Base-by-base conservation (phyloP, 139 green algal genomes). In the Chlamydomonas sp. region DNA sequence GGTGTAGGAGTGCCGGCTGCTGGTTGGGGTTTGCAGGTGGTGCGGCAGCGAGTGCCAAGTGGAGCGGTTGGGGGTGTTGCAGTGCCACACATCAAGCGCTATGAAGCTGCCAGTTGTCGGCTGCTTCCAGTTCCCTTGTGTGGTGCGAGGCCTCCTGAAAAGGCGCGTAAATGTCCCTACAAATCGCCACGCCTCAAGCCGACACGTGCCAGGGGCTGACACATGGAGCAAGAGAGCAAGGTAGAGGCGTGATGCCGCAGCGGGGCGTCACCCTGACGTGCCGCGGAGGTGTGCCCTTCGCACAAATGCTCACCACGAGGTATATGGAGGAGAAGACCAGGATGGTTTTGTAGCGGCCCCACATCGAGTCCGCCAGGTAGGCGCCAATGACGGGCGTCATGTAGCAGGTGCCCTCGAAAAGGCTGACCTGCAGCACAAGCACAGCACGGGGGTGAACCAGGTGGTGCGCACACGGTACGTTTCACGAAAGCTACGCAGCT, bases 291-390 rank as follows among this genome's bases (percentile, higher is more conserved):
- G 31, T 49, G 31, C 31, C 31, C 31, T 49, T 49, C 31, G 31
- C 31, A 49, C 31, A 49, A 49, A 6, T 31, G 7, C 85, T 72
- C 77, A 96, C 96, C 72, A 97, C 8, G 9, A 98, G 91, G 92
- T 99, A 99, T 74, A 99, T 96, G 89, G 85, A 77, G 16, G 96
- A 98, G 90, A 99, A 99, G 59, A 98, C 87, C 17, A 99, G 87
- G 86, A 99, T 99, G 74, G 98, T 99, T 63, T 96, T 96, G 93
- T 99, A 99, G 49, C 98, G 92, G 18, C 97, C 97, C 96, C 96
- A 97, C 8, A 88, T 63, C 1, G 92, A 95, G 89, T 99, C 97
- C 3, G 96, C 97, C 83, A 99, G 90, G 90, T 96, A 98, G 5
- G 97, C 97, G 15, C 97, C 97, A 58, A 99, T 88, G 20, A 99